phyloP scores from a whole-genome alignment of 495 filamentous ascomycete genomes.

The Trichoderma erinaceum region DNA sequence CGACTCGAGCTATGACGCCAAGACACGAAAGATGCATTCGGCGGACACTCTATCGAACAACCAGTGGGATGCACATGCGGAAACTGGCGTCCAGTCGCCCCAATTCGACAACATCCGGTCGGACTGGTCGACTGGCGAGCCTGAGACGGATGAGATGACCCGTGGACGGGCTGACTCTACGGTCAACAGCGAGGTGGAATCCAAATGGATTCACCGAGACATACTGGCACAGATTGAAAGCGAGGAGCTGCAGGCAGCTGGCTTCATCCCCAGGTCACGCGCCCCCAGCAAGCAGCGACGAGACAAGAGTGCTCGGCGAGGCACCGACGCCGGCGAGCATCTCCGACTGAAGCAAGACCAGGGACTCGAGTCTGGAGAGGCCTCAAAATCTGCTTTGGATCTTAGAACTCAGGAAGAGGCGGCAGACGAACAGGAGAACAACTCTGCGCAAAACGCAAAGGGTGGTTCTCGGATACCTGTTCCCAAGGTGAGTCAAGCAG shows the following conservation, averaged over 20 bases:
- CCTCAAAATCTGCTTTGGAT: conserved; percentile 50
- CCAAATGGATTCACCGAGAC: conserved; percentile 93
- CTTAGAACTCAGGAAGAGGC: conserved; percentile 76
- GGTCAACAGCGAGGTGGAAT: conserved; percentile 37
- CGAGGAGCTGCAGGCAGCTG: conserved; percentile 83
- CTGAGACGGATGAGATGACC: background rate
- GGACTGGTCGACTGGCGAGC: conserved; percentile 1
- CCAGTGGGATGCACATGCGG: background rate
- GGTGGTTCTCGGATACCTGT: conserved; percentile 73
- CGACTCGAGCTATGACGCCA: background rate
- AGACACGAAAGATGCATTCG: conserved; percentile 8
- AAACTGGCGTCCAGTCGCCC: background rate
- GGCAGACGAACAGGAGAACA: conserved; percentile 57
- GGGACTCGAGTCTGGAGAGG: conserved; percentile 22
- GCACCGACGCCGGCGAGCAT: conserved; percentile 32
- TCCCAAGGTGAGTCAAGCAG: conserved; percentile 66
- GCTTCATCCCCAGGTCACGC: conserved; percentile 59
- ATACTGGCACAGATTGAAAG: conserved; percentile 92
- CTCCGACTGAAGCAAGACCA: conserved; percentile 28
- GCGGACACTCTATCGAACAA: background rate
- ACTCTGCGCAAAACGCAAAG: conserved; percentile 35
- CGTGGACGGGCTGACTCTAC: conserved; percentile 6
- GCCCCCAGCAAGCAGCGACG: conserved; percentile 51
- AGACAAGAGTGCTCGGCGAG: conserved; percentile 46
- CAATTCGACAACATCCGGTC: conserved; percentile 10